Evolutionary conservation across 257 asterid genomes (phyloP).

Genomic region (Jaltomata sinuosa): DNA sequence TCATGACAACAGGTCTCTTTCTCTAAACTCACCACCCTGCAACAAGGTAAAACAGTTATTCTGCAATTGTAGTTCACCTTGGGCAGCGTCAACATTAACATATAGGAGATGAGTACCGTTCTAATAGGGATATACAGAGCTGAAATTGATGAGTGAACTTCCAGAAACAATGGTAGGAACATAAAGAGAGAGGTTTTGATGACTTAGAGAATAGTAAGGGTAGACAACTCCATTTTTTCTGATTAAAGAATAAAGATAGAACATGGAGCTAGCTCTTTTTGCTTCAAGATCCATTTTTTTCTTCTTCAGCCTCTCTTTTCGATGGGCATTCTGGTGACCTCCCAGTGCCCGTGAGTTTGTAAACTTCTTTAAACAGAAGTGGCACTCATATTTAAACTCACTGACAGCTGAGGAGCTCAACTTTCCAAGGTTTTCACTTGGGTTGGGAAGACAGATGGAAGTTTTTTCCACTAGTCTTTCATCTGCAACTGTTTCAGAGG

Average conservation of each 20-base stretch:
- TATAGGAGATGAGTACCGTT: background rate
- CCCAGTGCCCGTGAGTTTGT: background rate
- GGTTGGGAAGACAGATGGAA: background rate
- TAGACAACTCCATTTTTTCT: background rate
- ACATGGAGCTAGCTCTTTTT: background rate
- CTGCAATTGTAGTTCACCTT: background rate
- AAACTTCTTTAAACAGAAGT: conserved; percentile 1
- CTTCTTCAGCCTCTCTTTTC: conserved; percentile 10
- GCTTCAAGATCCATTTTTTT: conserved; percentile 3
- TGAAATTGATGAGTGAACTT: background rate
- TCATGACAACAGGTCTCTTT: background rate
- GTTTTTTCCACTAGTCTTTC: background rate
- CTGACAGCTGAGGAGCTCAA: background rate
- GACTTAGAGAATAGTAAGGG: background rate
- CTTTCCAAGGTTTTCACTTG: background rate
- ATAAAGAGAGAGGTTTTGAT: background rate
- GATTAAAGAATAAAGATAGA: background rate
- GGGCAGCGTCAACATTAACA: background rate
- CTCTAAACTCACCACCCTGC: background rate
- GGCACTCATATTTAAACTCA: background rate
- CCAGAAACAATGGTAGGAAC: background rate
- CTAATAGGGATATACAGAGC: background rate
- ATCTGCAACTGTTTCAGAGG: background rate
- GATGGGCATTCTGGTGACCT: conserved; percentile 7
- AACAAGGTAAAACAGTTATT: background rate